phyloP scores from a whole-genome alignment of 805 yeast genomes.

The Starmerella ratchasimensis region DNA sequence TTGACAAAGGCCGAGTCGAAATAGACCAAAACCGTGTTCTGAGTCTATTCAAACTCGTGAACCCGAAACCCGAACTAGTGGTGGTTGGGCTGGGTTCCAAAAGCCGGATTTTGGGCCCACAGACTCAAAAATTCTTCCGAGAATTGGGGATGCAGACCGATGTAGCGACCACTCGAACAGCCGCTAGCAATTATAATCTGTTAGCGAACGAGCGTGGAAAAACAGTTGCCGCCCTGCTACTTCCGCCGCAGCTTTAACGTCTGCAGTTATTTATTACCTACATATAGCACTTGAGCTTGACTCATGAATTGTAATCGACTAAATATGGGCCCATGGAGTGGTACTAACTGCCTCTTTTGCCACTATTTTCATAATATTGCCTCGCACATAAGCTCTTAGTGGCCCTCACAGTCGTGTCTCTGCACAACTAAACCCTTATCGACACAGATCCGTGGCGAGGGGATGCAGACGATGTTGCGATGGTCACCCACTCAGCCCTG shows the following conservation, averaged over 20 bases:
- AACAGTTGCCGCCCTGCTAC: slow-evolving; percentile 56
- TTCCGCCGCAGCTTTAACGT: slow-evolving; percentile 51
- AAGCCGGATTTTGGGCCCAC: slow-evolving; percentile 49
- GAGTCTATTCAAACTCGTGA: slow-evolving; percentile 38
- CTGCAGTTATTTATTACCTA: too few species aligned
- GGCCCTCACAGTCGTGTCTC: too few species aligned
- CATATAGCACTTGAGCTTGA: too few species aligned
- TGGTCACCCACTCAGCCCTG: too few species aligned
- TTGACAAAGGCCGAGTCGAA: slow-evolving; percentile 42
- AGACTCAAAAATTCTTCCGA: slow-evolving; percentile 37
- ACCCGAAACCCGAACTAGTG: slow-evolving; percentile 66
- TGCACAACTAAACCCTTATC: too few species aligned
- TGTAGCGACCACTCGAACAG: slow-evolving; percentile 46
- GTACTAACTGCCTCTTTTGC: too few species aligned
- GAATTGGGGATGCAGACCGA: slow-evolving; percentile 58
- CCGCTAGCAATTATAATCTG: slow-evolving; percentile 58
- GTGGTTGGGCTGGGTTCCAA: slow-evolving; percentile 55
- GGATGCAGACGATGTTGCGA: too few species aligned
- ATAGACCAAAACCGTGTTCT: slow-evolving; percentile 32
- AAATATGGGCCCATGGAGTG: too few species aligned
- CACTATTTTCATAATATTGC: too few species aligned
- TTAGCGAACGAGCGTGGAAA: slow-evolving; percentile 58
- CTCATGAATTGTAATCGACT: too few species aligned
- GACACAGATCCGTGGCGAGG: too few species aligned
- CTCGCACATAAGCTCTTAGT: too few species aligned